Base-by-base conservation (phyloP, 1,284 basidiomycete genomes). In the Singerocomus rubriflavus region DNA sequence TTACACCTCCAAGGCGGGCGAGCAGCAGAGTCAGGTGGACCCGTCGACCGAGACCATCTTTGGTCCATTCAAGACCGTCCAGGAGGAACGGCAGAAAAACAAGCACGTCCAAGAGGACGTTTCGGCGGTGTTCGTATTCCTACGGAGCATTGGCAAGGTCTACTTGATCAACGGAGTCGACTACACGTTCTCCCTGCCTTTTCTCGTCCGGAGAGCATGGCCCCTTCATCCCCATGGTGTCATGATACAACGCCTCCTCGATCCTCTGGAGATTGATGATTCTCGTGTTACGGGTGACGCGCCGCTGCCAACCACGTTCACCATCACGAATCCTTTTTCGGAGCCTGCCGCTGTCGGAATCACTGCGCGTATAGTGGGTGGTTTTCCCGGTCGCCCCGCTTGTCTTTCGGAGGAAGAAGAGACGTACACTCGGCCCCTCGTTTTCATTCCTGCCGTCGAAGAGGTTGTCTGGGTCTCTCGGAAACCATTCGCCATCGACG, bases 131-230 rank as follows among this genome's bases (percentile, higher is more conserved):
- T 91, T 90, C 62, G 75, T 96, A 36, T 91, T 95, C 62, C 72
- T 94, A 17, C 78, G 87, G 35, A 85, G 80, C 58, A 78, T 85
- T 29, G 87, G 84, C 37, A 84, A 83, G 61, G 80, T 94, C 39
- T 91, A 84, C 62, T 75, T 88, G 46, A 73, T 80, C 47, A 85
- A 86, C 47, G 93, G 93, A 2, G 69, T 81, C 33, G 84, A 91
- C 59, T 85, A 86, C 61, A 85, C 84, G 0, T 84, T 93, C 57
- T 80, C 86, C n/a, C 70, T 95, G 0, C 93, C 93, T 0, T 94
- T 93, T 65, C 76, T 84, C 44, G 84, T 93, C 5, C 78, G 85
- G 17, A 77, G 73, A 49, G 90, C 86, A 1, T 94, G 91, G 90
- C 80, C 91, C 1, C 70, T 92, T 6, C 75, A 75, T 51, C 86